These are phyloP conservation scores for Isatis lusitanica DNA, from an alignment of 441 rosid species.

Conservation along the genomic window DNA sequence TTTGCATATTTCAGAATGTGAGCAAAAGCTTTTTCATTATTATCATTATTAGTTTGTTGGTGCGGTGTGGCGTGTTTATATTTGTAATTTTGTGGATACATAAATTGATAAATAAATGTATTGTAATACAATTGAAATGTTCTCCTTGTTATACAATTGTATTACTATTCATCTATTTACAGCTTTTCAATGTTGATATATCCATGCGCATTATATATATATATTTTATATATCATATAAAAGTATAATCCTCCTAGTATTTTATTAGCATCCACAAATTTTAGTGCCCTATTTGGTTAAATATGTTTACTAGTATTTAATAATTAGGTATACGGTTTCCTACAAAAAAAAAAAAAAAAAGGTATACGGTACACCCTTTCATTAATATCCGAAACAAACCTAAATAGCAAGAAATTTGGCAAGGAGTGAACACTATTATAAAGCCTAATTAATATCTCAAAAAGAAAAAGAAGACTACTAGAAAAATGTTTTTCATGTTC, in stretches of 20 bases:
- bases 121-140: neutral
- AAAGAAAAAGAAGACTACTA: neutral
- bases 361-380: neutral
- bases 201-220: neutral
- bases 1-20: neutral
- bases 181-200: neutral
- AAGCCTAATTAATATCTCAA: neutral
- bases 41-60: neutral
- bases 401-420: neutral
- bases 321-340: neutral
- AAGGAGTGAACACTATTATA: neutral
- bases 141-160: no score
- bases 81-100: neutral
- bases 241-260: neutral
- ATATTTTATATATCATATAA: neutral
- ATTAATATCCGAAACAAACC: neutral
- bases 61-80: neutral
- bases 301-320: neutral
- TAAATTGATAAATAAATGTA: neutral
- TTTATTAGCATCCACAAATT: neutral
- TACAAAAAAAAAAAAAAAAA: no score
- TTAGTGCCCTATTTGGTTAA: neutral
- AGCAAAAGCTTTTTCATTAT: neutral
- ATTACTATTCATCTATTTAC: no score
- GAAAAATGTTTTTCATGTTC: neutral